phyloP scores from a whole-genome alignment of 805 yeast genomes.

The Wickerhamomyces rabaulensis region DNA sequence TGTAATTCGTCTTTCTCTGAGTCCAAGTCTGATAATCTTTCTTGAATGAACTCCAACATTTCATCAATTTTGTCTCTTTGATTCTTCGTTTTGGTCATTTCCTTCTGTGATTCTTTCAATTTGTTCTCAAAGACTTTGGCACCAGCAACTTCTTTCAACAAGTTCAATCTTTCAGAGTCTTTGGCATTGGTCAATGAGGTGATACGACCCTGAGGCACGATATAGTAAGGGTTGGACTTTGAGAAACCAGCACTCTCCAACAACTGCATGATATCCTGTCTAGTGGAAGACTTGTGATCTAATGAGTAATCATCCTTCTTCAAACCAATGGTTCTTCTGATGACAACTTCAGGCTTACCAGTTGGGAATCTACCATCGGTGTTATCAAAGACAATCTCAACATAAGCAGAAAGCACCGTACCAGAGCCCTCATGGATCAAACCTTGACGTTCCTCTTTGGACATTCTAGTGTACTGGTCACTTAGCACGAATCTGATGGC shows the following conservation, averaged over 20 bases:
- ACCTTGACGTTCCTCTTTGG: conserved; percentile 80
- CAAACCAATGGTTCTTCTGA: conserved; percentile 88
- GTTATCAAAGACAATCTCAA: conserved; percentile 85
- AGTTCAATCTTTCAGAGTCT: conserved; percentile 70
- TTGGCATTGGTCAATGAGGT: conserved; percentile 85
- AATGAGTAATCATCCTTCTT: conserved; percentile 88
- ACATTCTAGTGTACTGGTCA: conserved; percentile 82
- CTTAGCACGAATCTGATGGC: conserved; percentile 90
- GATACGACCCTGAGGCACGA: conserved; percentile 95
- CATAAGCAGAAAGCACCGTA: conserved; percentile 87
- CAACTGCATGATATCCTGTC: conserved; percentile 74
- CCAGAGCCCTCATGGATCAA: conserved; percentile 88
- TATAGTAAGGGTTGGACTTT: conserved; percentile 85
- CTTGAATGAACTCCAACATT: conserved; percentile 63
- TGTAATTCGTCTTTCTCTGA: conserved; percentile 74
- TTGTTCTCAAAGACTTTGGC: conserved; percentile 86
- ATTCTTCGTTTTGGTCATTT: conserved; percentile 66
- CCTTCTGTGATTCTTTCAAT: conserved; percentile 70
- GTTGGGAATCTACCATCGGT: conserved; percentile 60
- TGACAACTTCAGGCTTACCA: conserved; percentile 55
- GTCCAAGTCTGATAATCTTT: conserved; percentile 71
- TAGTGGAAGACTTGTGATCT: conserved; percentile 72
- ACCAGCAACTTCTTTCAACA: conserved; percentile 91
- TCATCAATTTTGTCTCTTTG: conserved; percentile 72
- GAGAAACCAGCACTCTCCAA: conserved; percentile 92